Base-by-base conservation (phyloP, 2,329 filamentous ascomycete species). In the Sclerotinia spermophila region DNA sequence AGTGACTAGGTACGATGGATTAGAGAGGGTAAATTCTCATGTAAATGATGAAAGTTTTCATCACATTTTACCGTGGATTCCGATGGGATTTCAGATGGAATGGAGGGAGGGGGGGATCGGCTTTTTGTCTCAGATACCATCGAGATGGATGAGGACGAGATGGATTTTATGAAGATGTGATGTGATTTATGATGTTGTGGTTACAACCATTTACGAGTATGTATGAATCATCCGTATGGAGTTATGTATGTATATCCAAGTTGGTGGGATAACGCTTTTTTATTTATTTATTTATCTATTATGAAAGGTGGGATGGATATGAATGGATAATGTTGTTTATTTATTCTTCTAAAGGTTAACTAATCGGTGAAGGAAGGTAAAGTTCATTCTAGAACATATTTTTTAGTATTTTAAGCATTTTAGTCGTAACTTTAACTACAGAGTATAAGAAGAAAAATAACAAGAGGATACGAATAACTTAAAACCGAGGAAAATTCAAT, bases 1-100 rank as follows among this genome's bases (percentile, higher is more conserved):
- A 7, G 24, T 21, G 0, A 24, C 10, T 10, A 45, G 24, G 1
- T 0, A 0, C 6, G 1, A 48, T 10, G 45, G 21, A n/a, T 48
- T n/a, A 11, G 19, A 10, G 3, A 48, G 24, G 45, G 45, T 8
- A 24, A 24, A 11, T 24, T 24, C 21, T 24, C 21, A 45, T 24
- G 44, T 45, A 3, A 0, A 24, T 2, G 11, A 11, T 24, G n/a
- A n/a, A 24, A 10, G 21, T 45, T 11, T 51, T 51, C 45, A n/a
- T 51, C 45, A 51, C 24, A n/a, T 15, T n/a, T 51, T 51, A 24
- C 45, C 45, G 45, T 51, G 11, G 11, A 5, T 51, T n/a, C 45
- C 45, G 45, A 51, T n/a, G 45, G 10, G 21, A 45, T 44, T 21
- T 45, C 21, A n/a, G 24, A n/a, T 24, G 44, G 44, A 48, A 10